Evolutionary conservation across 208 protist species (phyloP), one percentile per base, ranked within the genome.

Genomic region (Acanthamoeba triangularis): DNA sequence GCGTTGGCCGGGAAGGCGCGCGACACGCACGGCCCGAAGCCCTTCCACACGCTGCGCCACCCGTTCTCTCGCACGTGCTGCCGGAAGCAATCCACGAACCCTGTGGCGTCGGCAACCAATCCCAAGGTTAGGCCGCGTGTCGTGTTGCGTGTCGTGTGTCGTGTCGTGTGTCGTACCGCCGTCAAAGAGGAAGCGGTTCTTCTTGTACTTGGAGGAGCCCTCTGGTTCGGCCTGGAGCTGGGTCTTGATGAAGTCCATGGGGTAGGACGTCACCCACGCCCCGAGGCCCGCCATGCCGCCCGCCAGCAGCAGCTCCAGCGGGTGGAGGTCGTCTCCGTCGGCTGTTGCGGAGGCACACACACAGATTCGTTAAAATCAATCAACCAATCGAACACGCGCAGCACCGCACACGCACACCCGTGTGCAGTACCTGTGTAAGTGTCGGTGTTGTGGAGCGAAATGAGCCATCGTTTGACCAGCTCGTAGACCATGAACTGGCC

Each of bases 1-100:
- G 90, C 90, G 74, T 94, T 94, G n/a, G 90, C 65, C 6, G 90
- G 90, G 74, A 94, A 94, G 35, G 90, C 90, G 14, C 90, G 65
- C n/a, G 63, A 78, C 25, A 94, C 90, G 28, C 90, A 94, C 47
- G 90, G 90, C 13, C 47, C 49, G 56, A 94, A 94, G 74, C 90
- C 90, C 44, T 61, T 76, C 90, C 90, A 94, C 16, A 82, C 14
- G 72, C 90, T 54, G 16, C 47, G 61, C 59, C 90, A 94, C 14
- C 90, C 59, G 30, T 94, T 2, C 25, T 33, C 90, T 13, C 41
- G 30, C 63, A 94, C 90, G 28, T n/a, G 93, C 33, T 94, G 90
- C 11, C 72, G 41, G 33, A 84, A 76, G 52, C 67, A 76, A 47
- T 94, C 90, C 25, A 94, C 28, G 25, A 94, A 84, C n/a, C 82